Conservation (phyloP, 2,329 filamentous ascomycete species). For the Fusarium ambrosium region DNA sequence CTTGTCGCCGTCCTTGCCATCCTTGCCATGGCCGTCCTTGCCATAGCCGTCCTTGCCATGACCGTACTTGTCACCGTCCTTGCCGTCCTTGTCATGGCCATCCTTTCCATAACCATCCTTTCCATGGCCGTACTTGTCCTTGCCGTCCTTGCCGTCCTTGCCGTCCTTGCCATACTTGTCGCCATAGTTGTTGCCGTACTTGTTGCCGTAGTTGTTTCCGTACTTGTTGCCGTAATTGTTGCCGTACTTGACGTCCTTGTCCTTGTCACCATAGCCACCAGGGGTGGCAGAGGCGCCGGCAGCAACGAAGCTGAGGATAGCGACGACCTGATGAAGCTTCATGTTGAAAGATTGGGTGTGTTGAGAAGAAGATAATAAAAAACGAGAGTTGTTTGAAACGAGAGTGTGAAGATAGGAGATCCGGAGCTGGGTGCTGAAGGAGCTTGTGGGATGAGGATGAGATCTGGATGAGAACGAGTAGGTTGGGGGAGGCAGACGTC, state of each 20-base stretch:
- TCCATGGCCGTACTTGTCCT: neutral
- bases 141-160: neutral
- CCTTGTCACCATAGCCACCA: constrained; percentile 2
- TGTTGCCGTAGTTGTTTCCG: neutral
- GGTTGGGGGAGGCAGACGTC: neutral
- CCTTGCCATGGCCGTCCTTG: neutral
- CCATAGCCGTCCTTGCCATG: neutral
- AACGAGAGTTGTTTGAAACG: constrained; percentile 11
- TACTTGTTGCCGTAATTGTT: neutral
- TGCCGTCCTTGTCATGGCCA: constrained; percentile 3
- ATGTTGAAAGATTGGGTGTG: constrained; percentile 8
- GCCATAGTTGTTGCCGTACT: neutral
- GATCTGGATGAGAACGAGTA: neutral
- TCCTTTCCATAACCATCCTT: neutral
- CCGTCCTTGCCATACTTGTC: neutral
- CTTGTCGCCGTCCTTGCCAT: neutral
- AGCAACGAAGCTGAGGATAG: constrained; percentile 33
- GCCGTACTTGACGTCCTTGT: constrained; percentile 10
- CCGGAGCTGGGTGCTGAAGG: constrained; percentile 12
- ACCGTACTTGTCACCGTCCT: neutral
- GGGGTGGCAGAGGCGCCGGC: constrained; percentile 33
- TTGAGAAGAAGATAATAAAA: constrained; percentile 2
- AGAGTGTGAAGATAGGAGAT: constrained; percentile 18
- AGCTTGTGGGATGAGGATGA: constrained; percentile 26
- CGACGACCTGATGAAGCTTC: constrained; percentile 31